Evolutionary conservation across 2,329 filamentous ascomycete genomes (phyloP).

Genomic region (Phyllachora maydis): DNA sequence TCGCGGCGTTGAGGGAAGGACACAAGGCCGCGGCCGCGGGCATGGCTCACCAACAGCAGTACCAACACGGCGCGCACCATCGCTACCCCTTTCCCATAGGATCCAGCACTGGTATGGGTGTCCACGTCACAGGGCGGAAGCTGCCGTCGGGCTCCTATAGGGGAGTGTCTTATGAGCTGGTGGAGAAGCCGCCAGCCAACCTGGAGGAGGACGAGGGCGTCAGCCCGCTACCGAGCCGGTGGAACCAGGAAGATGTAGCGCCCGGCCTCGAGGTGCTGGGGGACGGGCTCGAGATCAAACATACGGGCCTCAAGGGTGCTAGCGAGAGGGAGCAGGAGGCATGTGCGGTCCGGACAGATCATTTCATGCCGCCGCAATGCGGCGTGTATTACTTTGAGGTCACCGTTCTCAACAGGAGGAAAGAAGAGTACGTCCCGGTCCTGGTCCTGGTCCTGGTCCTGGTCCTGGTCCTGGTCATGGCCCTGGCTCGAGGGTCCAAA

Average conservation of each 20-base stretch:
- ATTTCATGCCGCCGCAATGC: constrained; percentile 72
- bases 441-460: no score
- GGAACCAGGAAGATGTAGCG: constrained; percentile 65
- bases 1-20: constrained; percentile 25
- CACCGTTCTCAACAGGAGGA: constrained; percentile 24
- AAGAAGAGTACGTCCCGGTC: constrained; percentile 29
- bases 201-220: constrained; percentile 35
- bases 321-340: constrained; percentile 49
- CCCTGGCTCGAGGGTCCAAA: no score
- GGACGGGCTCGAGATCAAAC: constrained; percentile 54
- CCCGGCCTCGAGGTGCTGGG: constrained; percentile 50
- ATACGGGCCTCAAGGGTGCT: constrained; percentile 22
- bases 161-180: constrained; percentile 65
- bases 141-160: constrained; percentile 40
- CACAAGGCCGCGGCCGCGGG: constrained; percentile 10
- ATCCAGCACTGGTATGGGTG: constrained; percentile 22
- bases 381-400: constrained; percentile 92
- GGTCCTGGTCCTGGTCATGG: no score
- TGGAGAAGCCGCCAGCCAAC: constrained; percentile 41
- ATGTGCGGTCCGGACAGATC: constrained; percentile 61
- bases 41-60: no score
- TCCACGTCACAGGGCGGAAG: constrained; percentile 22
- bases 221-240: constrained; percentile 56
- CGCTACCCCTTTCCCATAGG: constrained; percentile 18
- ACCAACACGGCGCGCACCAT: constrained; percentile 2